These are phyloP conservation scores for Dipodascopsis uninucleata DNA, from an alignment of 805 yeast species.

Conservation along the genomic window DNA sequence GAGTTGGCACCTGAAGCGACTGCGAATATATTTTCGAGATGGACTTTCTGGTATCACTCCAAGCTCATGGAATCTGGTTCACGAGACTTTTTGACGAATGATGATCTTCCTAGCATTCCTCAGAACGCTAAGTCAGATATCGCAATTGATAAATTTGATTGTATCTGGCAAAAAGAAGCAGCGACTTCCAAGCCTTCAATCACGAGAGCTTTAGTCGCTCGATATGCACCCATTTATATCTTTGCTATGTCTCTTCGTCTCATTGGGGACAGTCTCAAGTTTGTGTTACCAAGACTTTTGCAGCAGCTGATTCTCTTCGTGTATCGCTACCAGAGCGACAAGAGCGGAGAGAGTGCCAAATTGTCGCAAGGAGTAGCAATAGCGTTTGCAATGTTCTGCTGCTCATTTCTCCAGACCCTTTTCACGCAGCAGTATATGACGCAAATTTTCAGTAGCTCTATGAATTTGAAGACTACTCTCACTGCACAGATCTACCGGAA, in stretches of 20 bases:
- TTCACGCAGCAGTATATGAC: constrained; percentile 57
- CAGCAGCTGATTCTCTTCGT: constrained; percentile 61
- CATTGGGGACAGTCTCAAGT: constrained; percentile 69
- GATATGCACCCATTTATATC: constrained; percentile 69
- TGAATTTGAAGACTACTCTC: constrained; percentile 61
- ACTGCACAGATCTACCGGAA: constrained; percentile 70
- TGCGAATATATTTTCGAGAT: constrained; percentile 67
- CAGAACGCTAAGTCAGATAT: constrained; percentile 50
- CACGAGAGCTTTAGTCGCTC: constrained; percentile 52
- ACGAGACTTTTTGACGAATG: constrained; percentile 44
- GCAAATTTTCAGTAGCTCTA: constrained; percentile 49
- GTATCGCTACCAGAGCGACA: constrained; percentile 40
- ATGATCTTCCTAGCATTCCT: constrained; percentile 80
- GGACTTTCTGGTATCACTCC: constrained; percentile 90
- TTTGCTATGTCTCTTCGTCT: constrained; percentile 70
- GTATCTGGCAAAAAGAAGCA: constrained; percentile 59
- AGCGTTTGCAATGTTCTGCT: constrained; percentile 58
- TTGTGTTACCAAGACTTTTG: constrained; percentile 77
- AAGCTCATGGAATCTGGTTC: constrained; percentile 77
- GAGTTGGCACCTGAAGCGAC: constrained; percentile 39
- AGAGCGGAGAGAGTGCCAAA: constrained; percentile 40
- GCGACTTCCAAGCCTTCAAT: constrained; percentile 48
- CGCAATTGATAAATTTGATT: constrained; percentile 46
- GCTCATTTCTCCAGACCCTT: constrained; percentile 58
- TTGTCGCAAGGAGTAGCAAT: constrained; percentile 59